Base-by-base conservation (phyloP, 192 early-diverging fungal species). In the Chytriomyces sp. region DNA sequence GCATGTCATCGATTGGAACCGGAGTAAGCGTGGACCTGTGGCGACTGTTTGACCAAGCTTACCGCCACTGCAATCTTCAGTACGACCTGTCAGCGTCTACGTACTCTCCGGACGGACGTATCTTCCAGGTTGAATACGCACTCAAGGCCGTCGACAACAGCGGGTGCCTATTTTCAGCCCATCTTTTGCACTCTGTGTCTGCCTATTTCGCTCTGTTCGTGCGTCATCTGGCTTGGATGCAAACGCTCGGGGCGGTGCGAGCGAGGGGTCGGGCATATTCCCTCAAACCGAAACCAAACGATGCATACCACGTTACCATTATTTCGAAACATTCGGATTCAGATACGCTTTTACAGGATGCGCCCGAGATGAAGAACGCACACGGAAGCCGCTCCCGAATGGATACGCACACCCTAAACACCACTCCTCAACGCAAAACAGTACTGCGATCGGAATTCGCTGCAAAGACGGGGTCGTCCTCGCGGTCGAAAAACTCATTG, bases 91-190 rank as follows among this genome's bases (percentile, higher is more conserved):
- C 94, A 33, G 91, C 95, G 39, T 95, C 95, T 75, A 99, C 98
- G 34, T 99, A 99, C 79, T 98, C 98, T 37, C 96, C 96, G 36
- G 98, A 99, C 82, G 98, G 98, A 62, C 91, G 96, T 61, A 91
- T 99, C 69, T 99, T 98, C 84, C 98, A 99, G 83, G 93, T 98
- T 39, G 98, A 99, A 84, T 99, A 99, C 77, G 98, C 98, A 37
- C 79, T 86, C 68, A 98, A 98, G 80, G 96, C 98, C 39, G 96
- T 98, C 10, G 96, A 99, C 73, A 98, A 98, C 87, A 94, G 94
- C 80, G 96, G 97, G 93, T 95, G 84, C 25, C 75, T 66, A 39
- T 2, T 40, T 58, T 33, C 33, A 34, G 40, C 31, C 28, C n/a
- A n/a, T 12, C 31, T 17, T 37, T 34, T 31, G 0, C 25, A 34